A percentile compares a stretch with the other conserved stretches of the same genome.
These are phyloP conservation scores for Aureobasidium subglaciale DNA, from an alignment of 2,329 filamentous ascomycete species.

Conservation along the genomic window DNA sequence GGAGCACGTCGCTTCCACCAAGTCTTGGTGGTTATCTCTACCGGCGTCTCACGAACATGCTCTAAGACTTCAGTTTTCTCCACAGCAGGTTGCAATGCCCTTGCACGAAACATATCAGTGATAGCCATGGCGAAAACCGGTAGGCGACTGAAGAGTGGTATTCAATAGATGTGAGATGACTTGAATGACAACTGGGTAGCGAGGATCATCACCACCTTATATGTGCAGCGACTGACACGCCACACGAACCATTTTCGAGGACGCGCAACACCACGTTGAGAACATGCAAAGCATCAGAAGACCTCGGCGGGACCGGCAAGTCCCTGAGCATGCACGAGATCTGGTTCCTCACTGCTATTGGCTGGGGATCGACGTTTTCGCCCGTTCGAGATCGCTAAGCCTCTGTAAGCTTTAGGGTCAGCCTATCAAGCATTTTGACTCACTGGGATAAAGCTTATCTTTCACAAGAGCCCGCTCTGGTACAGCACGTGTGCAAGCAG, in stretches of 20 bases:
- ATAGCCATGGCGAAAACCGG: background rate
- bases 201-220: background rate
- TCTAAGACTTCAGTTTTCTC: background rate
- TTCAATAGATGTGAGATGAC: background rate
- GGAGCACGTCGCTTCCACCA: constrained; percentile 54
- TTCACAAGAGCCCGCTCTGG: too few relatives aligned
- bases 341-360: too few relatives aligned
- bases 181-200: background rate
- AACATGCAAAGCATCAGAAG: too few relatives aligned
- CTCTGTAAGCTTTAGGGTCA: too few relatives aligned
- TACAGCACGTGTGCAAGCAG: too few relatives aligned
- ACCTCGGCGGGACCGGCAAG: too few relatives aligned
- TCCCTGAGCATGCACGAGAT: too few relatives aligned
- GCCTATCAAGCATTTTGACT: too few relatives aligned
- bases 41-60: background rate
- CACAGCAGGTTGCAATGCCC: background rate
- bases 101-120: background rate
- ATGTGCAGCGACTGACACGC: background rate
- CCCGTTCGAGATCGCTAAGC: too few relatives aligned
- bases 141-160: background rate
- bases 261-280: too few relatives aligned
- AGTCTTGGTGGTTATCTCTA: constrained; percentile 20
- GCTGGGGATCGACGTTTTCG: too few relatives aligned
- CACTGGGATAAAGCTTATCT: too few relatives aligned
- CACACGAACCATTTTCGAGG: background rate